A percentile compares a stretch with the other conserved stretches of the same genome.
These are phyloP conservation scores for Linaria vulgaris DNA, from an alignment of 257 asterid genomes.

Conservation along the genomic window DNA sequence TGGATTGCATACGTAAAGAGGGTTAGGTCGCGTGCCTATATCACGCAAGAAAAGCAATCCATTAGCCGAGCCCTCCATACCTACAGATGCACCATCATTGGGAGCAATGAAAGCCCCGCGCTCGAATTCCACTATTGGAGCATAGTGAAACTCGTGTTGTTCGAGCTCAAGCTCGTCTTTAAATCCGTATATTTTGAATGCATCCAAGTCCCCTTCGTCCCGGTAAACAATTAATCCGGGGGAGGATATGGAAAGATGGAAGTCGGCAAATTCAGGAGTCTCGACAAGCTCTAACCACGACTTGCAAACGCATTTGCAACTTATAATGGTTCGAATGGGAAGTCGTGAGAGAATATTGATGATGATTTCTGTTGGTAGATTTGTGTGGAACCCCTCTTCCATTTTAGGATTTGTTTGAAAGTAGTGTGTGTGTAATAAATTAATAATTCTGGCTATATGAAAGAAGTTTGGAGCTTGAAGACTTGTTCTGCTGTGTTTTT, in stretches of 20 bases:
- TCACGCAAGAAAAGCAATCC: slow-evolving; percentile 30
- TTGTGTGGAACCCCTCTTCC: background rate
- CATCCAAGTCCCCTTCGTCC: too few species aligned
- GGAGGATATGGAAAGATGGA: too few species aligned
- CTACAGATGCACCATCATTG: background rate
- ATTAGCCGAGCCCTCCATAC: slow-evolving; percentile 23
- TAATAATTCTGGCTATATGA: background rate
- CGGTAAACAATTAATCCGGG: too few species aligned
- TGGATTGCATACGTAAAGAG: slow-evolving; percentile 43
- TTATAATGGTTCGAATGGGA: slow-evolving; percentile 22
- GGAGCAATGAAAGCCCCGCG: too few species aligned
- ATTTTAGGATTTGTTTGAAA: background rate
- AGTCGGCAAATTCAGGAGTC: too few species aligned
- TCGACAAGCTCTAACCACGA: too few species aligned
- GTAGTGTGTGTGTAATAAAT: too few species aligned
- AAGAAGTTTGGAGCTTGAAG: too few species aligned
- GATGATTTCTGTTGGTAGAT: slow-evolving; percentile 31
- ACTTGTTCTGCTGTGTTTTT: background rate
- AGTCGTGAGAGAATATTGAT: slow-evolving; percentile 35
- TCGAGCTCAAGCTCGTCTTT: too few species aligned
- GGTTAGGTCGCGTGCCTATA: background rate
- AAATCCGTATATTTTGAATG: too few species aligned
- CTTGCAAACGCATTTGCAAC: slow-evolving; percentile 39
- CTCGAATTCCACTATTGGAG: too few species aligned
- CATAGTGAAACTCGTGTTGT: too few species aligned